Percentiles rank a stretch among this genome's conserved stretches.
Evolutionary conservation across 805 yeast species (phyloP).

Genomic region (Citeromyces nyonsensis): DNA sequence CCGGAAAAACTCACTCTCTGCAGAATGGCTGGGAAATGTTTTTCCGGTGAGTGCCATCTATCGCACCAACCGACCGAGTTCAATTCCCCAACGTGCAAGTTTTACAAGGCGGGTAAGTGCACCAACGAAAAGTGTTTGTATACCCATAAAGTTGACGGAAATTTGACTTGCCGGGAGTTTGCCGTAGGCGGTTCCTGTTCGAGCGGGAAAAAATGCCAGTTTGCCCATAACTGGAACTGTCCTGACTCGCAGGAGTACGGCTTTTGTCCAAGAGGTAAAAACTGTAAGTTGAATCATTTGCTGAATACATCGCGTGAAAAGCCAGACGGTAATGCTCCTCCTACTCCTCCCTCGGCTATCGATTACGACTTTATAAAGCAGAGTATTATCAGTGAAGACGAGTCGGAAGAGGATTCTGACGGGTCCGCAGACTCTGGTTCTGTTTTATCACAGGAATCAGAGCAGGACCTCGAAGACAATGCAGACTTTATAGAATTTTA

Average conservation of each 20-base stretch:
- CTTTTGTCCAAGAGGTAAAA: conserved; percentile 27
- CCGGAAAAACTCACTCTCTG: conserved; percentile 38
- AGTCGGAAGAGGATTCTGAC: too few relatives aligned
- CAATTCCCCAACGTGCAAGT: conserved; percentile 47
- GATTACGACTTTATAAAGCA: too few relatives aligned
- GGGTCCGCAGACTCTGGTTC: too few relatives aligned
- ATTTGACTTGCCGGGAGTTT: conserved; percentile 43
- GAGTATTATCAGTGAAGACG: too few relatives aligned
- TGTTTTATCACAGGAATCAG: too few relatives aligned
- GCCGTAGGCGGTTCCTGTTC: conserved; percentile 57
- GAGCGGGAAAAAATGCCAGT: conserved; percentile 39
- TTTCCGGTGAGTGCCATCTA: conserved; percentile 28
- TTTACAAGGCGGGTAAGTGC: conserved; percentile 30
- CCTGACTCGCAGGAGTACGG: conserved; percentile 60
- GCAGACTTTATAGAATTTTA: too few relatives aligned
- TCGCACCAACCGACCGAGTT: conserved; percentile 43
- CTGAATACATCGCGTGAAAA: too few relatives aligned
- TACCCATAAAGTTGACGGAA: conserved; percentile 26
- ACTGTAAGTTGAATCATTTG: too few relatives aligned
- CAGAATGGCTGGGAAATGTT: conserved; percentile 32
- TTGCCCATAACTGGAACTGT: conserved; percentile 45
- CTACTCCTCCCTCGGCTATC: too few relatives aligned
- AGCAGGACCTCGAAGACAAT: too few relatives aligned
- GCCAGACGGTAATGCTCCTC: too few relatives aligned
- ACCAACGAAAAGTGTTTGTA: conserved; percentile 32